phyloP scores from a whole-genome alignment of 177 flowering plant genomes.

The Vitis hybrid region DNA sequence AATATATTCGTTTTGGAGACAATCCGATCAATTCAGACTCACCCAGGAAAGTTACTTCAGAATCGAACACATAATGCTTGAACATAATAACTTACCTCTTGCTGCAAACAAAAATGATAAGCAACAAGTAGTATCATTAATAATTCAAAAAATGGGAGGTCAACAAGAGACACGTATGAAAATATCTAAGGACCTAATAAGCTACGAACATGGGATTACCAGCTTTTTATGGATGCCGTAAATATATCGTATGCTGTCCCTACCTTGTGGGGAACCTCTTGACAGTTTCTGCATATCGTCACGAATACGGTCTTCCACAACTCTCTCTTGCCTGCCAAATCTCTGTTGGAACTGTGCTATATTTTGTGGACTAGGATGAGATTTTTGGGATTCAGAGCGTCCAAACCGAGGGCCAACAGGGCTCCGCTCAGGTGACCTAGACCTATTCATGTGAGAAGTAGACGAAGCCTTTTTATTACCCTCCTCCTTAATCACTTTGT shows the following conservation, averaged over 20 bases:
- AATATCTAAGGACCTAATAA: conserved; percentile 9
- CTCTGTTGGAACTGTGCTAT: conserved; percentile 44
- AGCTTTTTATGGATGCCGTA: conserved; percentile 35
- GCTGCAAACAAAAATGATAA: conserved; percentile 66
- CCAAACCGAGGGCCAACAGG: conserved; percentile 45
- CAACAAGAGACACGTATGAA: not conserved
- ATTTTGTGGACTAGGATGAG: conserved; percentile 40
- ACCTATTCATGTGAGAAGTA: conserved; percentile 46
- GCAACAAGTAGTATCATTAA: conserved; percentile 39
- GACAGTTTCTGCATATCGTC: conserved; percentile 68
- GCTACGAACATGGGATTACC: conserved; percentile 43
- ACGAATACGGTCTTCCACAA: conserved; percentile 67
- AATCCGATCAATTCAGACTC: conserved; percentile 56
- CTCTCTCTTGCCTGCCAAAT: conserved; percentile 58
- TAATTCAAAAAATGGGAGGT: not conserved
- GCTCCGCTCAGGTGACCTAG: conserved; percentile 68
- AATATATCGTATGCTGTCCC: conserved; percentile 53
- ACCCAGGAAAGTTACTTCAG: conserved; percentile 61
- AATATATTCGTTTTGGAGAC: conserved; percentile 42
- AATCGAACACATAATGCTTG: conserved; percentile 67
- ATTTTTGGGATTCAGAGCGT: conserved; percentile 52
- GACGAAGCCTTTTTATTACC: conserved; percentile 54
- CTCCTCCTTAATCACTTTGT: conserved; percentile 70
- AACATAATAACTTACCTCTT: conserved; percentile 89
- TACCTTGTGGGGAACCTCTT: conserved; percentile 92